These are phyloP conservation scores for Pneumocystis wakefieldiae DNA, from an alignment of 1,139 yeast genomes.

Conservation along the genomic window DNA sequence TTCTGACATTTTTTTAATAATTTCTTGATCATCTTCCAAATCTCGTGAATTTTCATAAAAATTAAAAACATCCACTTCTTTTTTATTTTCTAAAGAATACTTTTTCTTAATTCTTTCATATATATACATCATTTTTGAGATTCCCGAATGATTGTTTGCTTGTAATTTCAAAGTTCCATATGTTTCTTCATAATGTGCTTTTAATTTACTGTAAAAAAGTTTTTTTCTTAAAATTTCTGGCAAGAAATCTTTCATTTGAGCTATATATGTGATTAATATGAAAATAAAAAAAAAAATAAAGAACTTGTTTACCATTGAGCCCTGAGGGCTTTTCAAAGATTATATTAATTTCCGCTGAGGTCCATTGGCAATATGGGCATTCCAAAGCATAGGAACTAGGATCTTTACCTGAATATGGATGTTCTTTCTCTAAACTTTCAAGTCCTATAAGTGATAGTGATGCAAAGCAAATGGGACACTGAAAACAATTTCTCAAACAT, in stretches of 20 bases:
- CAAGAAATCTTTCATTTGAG: not conserved
- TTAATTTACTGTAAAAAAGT: not conserved
- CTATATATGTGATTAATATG: not conserved
- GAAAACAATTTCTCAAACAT: conserved; percentile 16
- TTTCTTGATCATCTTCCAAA: not conserved
- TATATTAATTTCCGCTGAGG: conserved; percentile 9
- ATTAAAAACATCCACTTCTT: not conserved
- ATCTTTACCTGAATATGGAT: not conserved
- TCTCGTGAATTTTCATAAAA: not conserved
- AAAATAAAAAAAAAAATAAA: not conserved
- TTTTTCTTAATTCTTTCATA: not conserved
- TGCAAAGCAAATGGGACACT: conserved; percentile 14
- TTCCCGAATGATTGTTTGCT: not conserved
- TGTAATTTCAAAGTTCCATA: not conserved
- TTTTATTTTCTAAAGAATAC: not conserved
- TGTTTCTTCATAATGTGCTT: not conserved
- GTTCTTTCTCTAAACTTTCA: not conserved
- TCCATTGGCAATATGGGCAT: conserved; percentile 16
- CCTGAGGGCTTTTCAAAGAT: conserved; percentile 10
- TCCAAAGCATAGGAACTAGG: conserved; percentile 6
- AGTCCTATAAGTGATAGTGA: conserved; percentile 7
- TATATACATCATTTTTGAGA: not conserved
- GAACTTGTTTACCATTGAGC: conserved; percentile 2
- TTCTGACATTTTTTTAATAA: not conserved
- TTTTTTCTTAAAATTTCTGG: not conserved